Evolutionary conservation across 2,329 filamentous ascomycete genomes (phyloP), one percentile per base, ranked within the genome.

Genomic region (Aspergillus latus): DNA sequence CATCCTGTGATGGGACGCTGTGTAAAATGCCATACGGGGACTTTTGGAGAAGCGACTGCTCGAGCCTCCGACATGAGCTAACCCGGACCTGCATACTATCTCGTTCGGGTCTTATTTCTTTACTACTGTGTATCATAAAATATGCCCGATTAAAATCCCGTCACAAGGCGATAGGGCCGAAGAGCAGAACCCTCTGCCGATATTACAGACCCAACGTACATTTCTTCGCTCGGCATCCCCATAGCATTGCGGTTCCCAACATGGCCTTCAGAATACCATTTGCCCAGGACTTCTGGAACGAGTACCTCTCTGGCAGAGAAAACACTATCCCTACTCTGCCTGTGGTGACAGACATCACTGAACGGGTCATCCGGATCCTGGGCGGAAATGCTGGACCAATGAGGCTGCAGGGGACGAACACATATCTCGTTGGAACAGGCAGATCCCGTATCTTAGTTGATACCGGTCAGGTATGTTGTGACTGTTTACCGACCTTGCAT

Each of bases 341-440:
- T 2, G 68, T 76, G 51, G 69, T 78, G 0, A 68, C 76, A 53
- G 63, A 74, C 37, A 53, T 79, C 51, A 76, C 59, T 34, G 64
- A 64, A 1, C 64, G 74, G 2, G 76, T 78, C 0, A 56, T 77
- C 5, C 73, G 76, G 1, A 58, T 80, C 0, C 64, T 78, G 2
- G 77, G 76, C 0, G 72, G 74, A 30, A 79, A 79, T 49, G 64
- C 75, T 0, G 76, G 77, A 7, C 72, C 74, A 61, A 73, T 75
- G 62, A 53, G 61, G 13, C 56, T 74, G 21, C 72, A 75, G 64
- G 74, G 74, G 1, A 73, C 72, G 4, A 74, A 75, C 57, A 74
- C 71, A 2, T 76, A 69, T 57, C 56, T 76, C 13, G 64, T 75
- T 7, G 73, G 73, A 8, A 73, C 66, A 7, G 73, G 73, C 8